Conservation (phyloP, 371 early-diverging fungal species). For the Homolaphlyctis polyrhiza region DNA sequence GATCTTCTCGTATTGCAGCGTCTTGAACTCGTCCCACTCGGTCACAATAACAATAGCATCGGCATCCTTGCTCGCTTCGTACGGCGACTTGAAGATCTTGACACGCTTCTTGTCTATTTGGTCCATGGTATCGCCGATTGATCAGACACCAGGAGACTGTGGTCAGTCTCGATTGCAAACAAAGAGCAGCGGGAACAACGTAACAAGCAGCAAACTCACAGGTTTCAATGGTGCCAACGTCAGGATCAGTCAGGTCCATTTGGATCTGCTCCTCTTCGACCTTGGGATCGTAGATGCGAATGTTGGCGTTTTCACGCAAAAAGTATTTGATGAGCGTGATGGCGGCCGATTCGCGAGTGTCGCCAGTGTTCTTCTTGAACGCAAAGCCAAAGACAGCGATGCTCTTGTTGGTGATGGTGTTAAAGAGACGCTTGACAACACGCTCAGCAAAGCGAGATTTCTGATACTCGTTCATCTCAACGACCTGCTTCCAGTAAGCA, state of each 20-base stretch:
- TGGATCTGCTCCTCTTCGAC: slow-evolving; percentile 75
- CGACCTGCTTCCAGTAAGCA: slow-evolving; percentile 90
- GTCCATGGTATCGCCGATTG: neutral
- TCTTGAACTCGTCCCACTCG: slow-evolving; percentile 92
- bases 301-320: slow-evolving; percentile 71
- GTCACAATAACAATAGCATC: slow-evolving; percentile 85
- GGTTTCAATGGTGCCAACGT: slow-evolving; percentile 44
- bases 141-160: neutral
- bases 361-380: slow-evolving; percentile 94
- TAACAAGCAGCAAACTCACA: slow-evolving; percentile 20
- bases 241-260: slow-evolving; percentile 72
- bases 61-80: slow-evolving; percentile 64
- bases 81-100: slow-evolving; percentile 54
- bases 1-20: slow-evolving; percentile 67
- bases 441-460: slow-evolving; percentile 79
- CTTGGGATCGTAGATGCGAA: slow-evolving; percentile 90
- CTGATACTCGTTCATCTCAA: slow-evolving; percentile 89
- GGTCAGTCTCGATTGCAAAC: neutral
- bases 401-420: slow-evolving; percentile 79
- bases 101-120: slow-evolving; percentile 57
- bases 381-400: slow-evolving; percentile 90
- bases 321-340: slow-evolving; percentile 78
- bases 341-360: slow-evolving; percentile 92
- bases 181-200: slow-evolving; percentile 2
- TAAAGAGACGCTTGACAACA: slow-evolving; percentile 64